Evolutionary conservation across 208 protist genomes (phyloP), one percentile per base, ranked within the genome.

Genomic region (Herpetomonas samuelpessoai): DNA sequence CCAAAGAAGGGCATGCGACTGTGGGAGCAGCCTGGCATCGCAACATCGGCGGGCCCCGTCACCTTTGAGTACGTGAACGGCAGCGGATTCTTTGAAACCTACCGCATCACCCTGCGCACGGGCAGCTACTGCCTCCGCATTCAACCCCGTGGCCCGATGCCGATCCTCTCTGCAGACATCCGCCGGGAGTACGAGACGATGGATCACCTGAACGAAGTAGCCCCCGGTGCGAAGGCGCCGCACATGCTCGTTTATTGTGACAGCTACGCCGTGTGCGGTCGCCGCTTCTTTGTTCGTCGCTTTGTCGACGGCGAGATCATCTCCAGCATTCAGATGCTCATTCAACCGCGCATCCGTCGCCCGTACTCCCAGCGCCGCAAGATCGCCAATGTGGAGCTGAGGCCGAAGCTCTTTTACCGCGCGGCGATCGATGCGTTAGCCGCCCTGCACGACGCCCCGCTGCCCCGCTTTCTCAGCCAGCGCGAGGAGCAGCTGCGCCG

Each of bases 71-170:
- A 81, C 53, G 54, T 91, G 39, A 49, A 78, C 31, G 74, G 74
- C 19, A 82, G 65, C 46, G 47, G 71, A 2, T 87, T 77, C 65
- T 86, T 86, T 35, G 71, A 84, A 59, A 78, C 85, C 1, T 92
- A 80, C 62, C 81, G 85, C 30, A 59, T 92, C 35, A 88, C 85
- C 12, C 70, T 88, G 16, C 77, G 85, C 51, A 92, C 81, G 1
- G 85, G 85, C n/a, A 85, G 76, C 61, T 92, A 79, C 72, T 59
- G 71, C 3, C 68, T 92, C 29, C 81, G 85, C 57, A 81, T 87
- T 14, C 85, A 92, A 55, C 85, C 85, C 0, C 76, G 69, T 38
- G 81, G 79, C 27, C 77, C 74, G 2, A 75, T 55, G 6, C 81
- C 79, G 3, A 79, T 76, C 65, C 73, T 71, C 31, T 68, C 73